These are phyloP conservation scores for Chlorella sp. DNA, from an alignment of 139 green algal genomes.

Conservation along the genomic window DNA sequence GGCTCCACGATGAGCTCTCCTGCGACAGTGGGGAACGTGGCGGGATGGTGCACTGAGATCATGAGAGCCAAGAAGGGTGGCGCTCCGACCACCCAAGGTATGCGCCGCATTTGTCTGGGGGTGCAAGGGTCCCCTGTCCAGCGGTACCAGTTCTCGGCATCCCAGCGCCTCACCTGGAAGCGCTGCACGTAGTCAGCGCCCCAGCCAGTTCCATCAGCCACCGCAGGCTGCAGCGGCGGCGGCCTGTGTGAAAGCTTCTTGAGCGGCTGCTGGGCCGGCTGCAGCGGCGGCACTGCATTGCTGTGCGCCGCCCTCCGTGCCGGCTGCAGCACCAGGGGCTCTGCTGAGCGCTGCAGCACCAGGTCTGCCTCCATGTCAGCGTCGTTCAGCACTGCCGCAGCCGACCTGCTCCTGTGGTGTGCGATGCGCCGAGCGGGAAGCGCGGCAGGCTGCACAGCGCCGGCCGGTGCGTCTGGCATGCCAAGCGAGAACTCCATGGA, in stretches of 20 bases:
- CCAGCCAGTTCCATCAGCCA: not conserved
- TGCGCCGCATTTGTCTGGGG: not conserved
- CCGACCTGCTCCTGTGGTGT: not conserved
- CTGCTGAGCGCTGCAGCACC: not conserved
- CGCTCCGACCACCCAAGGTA: not conserved
- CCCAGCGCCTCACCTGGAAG: not conserved
- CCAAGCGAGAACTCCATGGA: not conserved
- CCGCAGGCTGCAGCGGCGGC: not conserved
- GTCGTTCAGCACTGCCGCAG: not conserved
- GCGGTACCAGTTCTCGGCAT: not conserved
- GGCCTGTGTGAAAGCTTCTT: not conserved
- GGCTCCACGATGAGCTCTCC: not conserved
- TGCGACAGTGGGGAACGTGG: not conserved
- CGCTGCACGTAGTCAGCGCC: not conserved
- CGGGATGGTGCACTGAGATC: not conserved
- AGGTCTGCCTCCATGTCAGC: conserved; percentile 7
- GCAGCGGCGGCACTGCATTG: not conserved
- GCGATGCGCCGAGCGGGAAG: not conserved
- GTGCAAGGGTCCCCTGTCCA: not conserved
- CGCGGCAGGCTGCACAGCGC: not conserved
- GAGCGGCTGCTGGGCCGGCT: no score
- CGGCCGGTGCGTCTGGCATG: not conserved
- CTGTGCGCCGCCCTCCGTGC: not conserved
- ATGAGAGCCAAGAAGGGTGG: not conserved
- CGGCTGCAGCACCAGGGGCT: conserved; percentile 19